phyloP scores from a whole-genome alignment of 306 rosid genomes.

The Rosa persica region DNA sequence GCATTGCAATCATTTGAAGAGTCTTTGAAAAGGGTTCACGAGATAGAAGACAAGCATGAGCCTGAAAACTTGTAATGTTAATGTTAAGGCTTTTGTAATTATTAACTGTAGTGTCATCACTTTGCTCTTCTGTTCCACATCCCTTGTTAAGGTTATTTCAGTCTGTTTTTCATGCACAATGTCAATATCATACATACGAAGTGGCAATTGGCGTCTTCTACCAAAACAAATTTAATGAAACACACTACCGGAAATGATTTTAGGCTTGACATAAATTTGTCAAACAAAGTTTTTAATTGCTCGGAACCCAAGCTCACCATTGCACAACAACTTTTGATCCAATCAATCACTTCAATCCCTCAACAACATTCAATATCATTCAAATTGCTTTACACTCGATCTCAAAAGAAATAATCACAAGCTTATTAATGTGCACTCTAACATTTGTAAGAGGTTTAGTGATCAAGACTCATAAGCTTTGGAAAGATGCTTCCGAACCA shows the following conservation, averaged over 20 bases:
- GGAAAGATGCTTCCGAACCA: conserved; percentile 28
- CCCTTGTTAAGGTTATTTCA: background rate
- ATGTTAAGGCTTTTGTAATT: background rate
- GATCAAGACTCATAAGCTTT: conserved; percentile 15
- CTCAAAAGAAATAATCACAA: too few relatives aligned
- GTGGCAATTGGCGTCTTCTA: too few relatives aligned
- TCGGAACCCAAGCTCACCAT: too few relatives aligned
- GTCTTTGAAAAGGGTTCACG: conserved; percentile 74
- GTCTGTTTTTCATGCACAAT: background rate
- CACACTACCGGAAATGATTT: too few relatives aligned
- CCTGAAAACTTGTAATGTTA: conserved; percentile 13
- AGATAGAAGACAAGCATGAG: conserved; percentile 49
- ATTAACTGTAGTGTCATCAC: background rate
- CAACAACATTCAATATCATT: too few relatives aligned
- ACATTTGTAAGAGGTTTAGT: background rate
- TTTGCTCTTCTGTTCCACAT: background rate
- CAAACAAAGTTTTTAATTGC: too few relatives aligned
- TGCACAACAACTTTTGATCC: too few relatives aligned
- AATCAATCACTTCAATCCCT: too few relatives aligned
- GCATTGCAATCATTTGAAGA: conserved; percentile 78
- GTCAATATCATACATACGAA: background rate
- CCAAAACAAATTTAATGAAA: too few relatives aligned
- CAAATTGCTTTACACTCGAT: too few relatives aligned
- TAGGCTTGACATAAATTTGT: too few relatives aligned
- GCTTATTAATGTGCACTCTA: background rate